Evolutionary conservation across 2,329 filamentous ascomycete genomes (phyloP).

Genomic region (Penicillium sp.): DNA sequence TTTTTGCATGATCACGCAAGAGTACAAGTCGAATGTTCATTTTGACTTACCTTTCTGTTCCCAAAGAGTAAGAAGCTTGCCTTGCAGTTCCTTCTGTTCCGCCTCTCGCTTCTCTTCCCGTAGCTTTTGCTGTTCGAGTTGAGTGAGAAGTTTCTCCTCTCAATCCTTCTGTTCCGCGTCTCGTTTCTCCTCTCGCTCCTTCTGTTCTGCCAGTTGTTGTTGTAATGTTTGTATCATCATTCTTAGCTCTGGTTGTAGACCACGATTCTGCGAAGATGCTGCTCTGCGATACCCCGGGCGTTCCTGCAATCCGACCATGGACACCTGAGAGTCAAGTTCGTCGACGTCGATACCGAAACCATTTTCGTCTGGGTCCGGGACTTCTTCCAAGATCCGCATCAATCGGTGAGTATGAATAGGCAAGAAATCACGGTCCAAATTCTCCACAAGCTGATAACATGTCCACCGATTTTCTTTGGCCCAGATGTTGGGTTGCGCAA

Average conservation of each 20-base stretch:
- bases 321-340: constrained; percentile 1
- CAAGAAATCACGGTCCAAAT: constrained; percentile 5
- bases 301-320: constrained; percentile 3
- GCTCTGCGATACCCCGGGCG: constrained; percentile 1
- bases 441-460: constrained; percentile 3
- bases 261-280: constrained; percentile 1
- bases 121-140: no score
- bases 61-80: neutral
- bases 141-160: neutral
- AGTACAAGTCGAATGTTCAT: neutral
- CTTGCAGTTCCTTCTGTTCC: neutral
- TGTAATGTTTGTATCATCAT: no score
- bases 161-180: neutral
- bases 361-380: neutral
- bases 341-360: neutral
- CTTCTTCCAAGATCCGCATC: constrained; percentile 1
- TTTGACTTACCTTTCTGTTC: neutral
- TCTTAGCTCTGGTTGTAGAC: no score
- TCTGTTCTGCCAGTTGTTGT: neutral
- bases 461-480: constrained; percentile 4
- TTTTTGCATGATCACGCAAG: neutral
- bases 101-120: no score
- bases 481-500: constrained; percentile 4
- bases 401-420: constrained; percentile 2
- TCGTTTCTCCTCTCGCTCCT: constrained; percentile 2